These are phyloP conservation scores for Lophiostoma macrostomum DNA, from an alignment of 495 filamentous ascomycete genomes.

Conservation along the genomic window DNA sequence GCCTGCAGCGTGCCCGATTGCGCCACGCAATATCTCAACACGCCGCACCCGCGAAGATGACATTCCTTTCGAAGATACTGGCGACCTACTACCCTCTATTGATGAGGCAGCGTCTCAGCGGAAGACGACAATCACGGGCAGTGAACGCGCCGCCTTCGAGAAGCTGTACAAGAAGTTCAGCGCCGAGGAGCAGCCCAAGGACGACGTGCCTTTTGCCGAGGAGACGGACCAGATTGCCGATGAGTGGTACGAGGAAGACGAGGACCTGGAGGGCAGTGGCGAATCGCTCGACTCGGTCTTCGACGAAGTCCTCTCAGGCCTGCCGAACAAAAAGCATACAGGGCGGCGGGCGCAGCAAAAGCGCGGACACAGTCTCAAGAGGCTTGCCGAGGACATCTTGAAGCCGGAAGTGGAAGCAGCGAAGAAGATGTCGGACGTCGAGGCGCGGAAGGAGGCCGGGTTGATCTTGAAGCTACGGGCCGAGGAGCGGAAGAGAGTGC, in stretches of 20 bases:
- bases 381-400: constrained; percentile 9
- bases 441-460: background rate
- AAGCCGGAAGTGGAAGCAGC: background rate
- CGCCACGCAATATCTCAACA: constrained; percentile 13
- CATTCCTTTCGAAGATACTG: constrained; percentile 44
- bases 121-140: constrained; percentile 27
- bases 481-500: constrained; percentile 40
- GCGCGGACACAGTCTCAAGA: background rate
- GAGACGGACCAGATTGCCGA: constrained; percentile 13
- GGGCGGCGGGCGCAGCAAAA: background rate
- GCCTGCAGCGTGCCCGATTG: background rate
- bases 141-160: constrained; percentile 28
- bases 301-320: constrained; percentile 8
- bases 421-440: background rate
- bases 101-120: constrained; percentile 5
- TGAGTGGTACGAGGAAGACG: constrained; percentile 17
- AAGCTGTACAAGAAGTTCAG: constrained; percentile 22
- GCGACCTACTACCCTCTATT: background rate
- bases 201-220: constrained; percentile 6
- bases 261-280: background rate
- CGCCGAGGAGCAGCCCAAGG: background rate
- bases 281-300: constrained; percentile 19
- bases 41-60: constrained; percentile 26
- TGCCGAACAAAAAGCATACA: background rate
- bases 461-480: background rate